These are phyloP conservation scores for Peronospora belbahrii DNA, from an alignment of 352 stramenopile species.

Conservation along the genomic window DNA sequence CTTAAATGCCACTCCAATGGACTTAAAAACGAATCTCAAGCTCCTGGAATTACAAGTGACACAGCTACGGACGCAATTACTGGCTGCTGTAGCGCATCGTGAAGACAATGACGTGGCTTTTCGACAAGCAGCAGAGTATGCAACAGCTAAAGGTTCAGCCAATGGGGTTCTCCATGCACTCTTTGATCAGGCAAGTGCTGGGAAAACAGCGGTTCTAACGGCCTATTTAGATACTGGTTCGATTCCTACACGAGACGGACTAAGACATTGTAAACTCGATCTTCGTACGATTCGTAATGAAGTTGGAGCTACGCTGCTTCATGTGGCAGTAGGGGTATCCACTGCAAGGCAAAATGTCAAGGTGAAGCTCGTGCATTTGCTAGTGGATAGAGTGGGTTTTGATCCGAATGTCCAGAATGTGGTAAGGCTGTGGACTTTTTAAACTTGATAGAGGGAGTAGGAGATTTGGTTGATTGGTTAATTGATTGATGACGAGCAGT, in stretches of 20 bases:
- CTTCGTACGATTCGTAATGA: constrained; percentile 56
- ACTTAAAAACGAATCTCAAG: constrained; percentile 12
- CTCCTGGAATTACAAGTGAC: constrained; percentile 42
- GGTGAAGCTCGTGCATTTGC: constrained; percentile 54
- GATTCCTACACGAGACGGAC: constrained; percentile 66
- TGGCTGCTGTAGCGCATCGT: constrained; percentile 31
- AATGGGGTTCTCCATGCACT: constrained; percentile 70
- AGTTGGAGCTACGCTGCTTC: constrained; percentile 47
- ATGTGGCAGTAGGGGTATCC: constrained; percentile 57
- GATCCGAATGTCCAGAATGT: constrained; percentile 61
- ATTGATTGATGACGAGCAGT: constrained; percentile 23
- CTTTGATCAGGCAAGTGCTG: constrained; percentile 61
- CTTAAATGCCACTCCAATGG: neutral
- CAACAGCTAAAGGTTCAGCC: constrained; percentile 57
- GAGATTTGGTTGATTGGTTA: neutral
- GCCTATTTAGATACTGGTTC: constrained; percentile 62
- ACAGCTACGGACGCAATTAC: constrained; percentile 38
- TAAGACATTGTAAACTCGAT: constrained; percentile 69
- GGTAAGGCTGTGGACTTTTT: constrained; percentile 17
- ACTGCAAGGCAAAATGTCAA: constrained; percentile 62
- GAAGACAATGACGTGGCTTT: constrained; percentile 68
- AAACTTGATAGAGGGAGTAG: neutral
- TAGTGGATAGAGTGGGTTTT: constrained; percentile 63
- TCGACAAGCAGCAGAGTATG: constrained; percentile 46
- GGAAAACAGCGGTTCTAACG: constrained; percentile 45